Evolutionary conservation across 305 asterid species (phyloP), one percentile per base, ranked within the genome.

Genomic region (Rubia peregrina): DNA sequence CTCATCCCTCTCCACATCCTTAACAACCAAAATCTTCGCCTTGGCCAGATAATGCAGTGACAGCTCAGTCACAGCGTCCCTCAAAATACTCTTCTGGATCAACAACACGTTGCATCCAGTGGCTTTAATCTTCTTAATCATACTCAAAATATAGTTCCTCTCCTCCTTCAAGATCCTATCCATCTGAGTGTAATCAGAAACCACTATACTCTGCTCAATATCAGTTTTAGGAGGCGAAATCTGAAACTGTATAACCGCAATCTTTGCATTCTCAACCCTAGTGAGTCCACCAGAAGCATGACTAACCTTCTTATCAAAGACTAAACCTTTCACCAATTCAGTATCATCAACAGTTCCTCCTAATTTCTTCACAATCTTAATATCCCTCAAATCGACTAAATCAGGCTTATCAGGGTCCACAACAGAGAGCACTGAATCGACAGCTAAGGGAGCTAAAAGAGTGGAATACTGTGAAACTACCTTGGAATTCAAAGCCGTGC

Each of bases 291-390:
- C 97, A 2, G 98, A 84, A 63, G 96, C 91, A 75, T 93, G 98
- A 75, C 96, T 89, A 67, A 91, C 98, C 77, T 93, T 93, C 96
- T 93, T 93, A 84, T 93, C 96, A 74, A 93, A 93, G 36, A 93
- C 93, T 64, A 93, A 82, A 9, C 98, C 98, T 40, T 79, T 91
- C 9, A 93, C 78, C 80, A 83, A 68, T 76, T 89, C 95, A n/a
- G 98, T 93, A 68, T 93, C 98, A 71, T 93, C 98, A 10, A 93
- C 96, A 9, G 97, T 93, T 17, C 98, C 98, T 0, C 98, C 98
- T 12, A 85, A 51, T 76, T 93, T 93, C 95, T 93, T 93, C 69
- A 91, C 96, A 75, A 91, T 85, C 78, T 80, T 93, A 77, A 91
- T 87, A 79, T 93, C 97, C 78, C 87, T 93, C 76, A 93, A 78